phyloP scores from a whole-genome alignment of 257 asterid species.

The Solanum pimpinellifolium region DNA sequence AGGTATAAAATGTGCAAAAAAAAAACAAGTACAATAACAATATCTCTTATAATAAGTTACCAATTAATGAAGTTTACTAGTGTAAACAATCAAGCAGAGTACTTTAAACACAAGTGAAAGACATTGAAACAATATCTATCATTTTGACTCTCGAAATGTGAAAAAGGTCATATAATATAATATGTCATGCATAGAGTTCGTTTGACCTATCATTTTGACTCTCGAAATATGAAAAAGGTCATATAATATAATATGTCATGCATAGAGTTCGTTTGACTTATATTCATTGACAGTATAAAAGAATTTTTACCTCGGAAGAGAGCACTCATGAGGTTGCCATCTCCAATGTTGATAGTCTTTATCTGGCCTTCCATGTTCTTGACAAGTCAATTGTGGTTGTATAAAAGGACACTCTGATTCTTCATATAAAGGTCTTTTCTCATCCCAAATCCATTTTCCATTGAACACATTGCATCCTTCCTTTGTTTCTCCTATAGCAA shows the following conservation, averaged over 20 bases:
- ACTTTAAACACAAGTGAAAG: neutral
- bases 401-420: slow-evolving; percentile 85
- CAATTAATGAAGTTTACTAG: neutral
- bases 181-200: accelerated
- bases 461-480: slow-evolving; percentile 38
- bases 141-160: neutral
- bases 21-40: neutral
- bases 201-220: neutral
- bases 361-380: slow-evolving; percentile 79
- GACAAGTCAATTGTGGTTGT: slow-evolving; percentile 89
- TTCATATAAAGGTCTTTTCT: slow-evolving; percentile 66
- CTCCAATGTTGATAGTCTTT: slow-evolving; percentile 71
- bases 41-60: neutral
- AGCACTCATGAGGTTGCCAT: slow-evolving; percentile 86
- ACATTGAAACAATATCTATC: neutral
- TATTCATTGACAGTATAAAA: neutral
- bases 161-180: neutral
- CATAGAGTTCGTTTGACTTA: neutral
- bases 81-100: neutral
- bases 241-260: neutral
- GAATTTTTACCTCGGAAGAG: slow-evolving; percentile 53
- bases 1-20: neutral
- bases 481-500: slow-evolving; percentile 13
- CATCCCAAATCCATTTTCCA: slow-evolving; percentile 63
- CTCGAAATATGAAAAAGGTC: neutral